These are phyloP conservation scores for Ustilago hordei DNA, from an alignment of 1,284 basidiomycete genomes.

Conservation along the genomic window DNA sequence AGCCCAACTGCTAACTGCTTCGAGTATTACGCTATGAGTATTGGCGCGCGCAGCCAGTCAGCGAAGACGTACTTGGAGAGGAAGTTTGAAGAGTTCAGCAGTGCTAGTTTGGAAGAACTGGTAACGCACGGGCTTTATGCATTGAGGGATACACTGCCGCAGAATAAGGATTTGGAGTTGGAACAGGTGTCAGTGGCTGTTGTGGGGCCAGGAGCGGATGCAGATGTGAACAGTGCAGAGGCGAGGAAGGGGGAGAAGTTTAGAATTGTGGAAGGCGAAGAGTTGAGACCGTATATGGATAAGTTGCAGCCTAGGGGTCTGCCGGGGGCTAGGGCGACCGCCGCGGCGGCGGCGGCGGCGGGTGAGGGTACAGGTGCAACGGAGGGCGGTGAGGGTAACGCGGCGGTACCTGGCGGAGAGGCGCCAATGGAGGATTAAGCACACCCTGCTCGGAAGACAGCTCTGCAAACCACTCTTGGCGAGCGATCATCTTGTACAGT, in stretches of 20 bases:
- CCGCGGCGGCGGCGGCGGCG: constrained; percentile 2
- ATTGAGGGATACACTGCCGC: constrained; percentile 66
- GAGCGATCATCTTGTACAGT: background rate
- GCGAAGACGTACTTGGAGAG: constrained; percentile 99
- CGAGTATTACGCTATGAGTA: constrained; percentile 98
- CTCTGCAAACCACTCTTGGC: background rate
- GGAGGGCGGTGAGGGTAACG: constrained; percentile 3
- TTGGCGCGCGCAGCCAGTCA: constrained; percentile 95
- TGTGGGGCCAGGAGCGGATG: constrained; percentile 68
- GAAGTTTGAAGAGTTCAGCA: constrained; percentile 83
- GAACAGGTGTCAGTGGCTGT: constrained; percentile 63
- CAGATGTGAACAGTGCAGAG: constrained; percentile 52
- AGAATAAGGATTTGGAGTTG: constrained; percentile 67
- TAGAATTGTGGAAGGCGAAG: constrained; percentile 63
- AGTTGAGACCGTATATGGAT: constrained; percentile 62
- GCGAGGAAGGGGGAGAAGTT: constrained; percentile 63
- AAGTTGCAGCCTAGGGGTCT: constrained; percentile 46
- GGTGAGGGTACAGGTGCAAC: background rate
- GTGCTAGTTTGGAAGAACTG: constrained; percentile 55
- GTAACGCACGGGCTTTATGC: constrained; percentile 65
- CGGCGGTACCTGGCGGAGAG: constrained; percentile 16
- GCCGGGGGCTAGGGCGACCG: constrained; percentile 29
- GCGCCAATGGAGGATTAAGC: constrained; percentile 53
- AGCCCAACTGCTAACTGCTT: constrained; percentile 96
- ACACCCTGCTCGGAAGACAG: background rate